Evolutionary conservation across 2,329 filamentous ascomycete species (phyloP).

Genomic region (Penicillium vulpinum): DNA sequence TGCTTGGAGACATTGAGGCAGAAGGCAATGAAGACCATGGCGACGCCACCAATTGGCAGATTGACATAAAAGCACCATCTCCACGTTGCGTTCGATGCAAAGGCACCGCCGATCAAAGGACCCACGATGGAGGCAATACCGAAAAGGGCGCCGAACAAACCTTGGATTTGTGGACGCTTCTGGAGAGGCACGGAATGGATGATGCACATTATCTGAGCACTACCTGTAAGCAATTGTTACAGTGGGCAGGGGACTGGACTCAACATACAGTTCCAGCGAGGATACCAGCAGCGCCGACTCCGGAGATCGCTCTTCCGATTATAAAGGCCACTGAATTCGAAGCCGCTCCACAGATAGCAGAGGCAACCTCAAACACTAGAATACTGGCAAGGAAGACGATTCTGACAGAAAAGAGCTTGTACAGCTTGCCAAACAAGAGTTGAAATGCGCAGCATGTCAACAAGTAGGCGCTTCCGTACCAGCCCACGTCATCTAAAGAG

Average conservation of each 20-base stretch:
- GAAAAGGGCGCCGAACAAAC: constrained; percentile 57
- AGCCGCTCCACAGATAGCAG: constrained; percentile 39
- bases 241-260: constrained; percentile 49
- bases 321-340: constrained; percentile 36
- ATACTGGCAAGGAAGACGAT: constrained; percentile 36
- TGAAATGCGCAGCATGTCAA: constrained; percentile 35
- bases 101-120: constrained; percentile 48
- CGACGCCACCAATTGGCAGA: constrained; percentile 43
- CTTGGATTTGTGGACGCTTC: constrained; percentile 49
- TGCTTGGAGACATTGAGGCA: background rate
- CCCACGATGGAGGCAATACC: constrained; percentile 53
- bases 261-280: constrained; percentile 29
- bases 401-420: constrained; percentile 39
- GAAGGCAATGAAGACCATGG: constrained; percentile 41
- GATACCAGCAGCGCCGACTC: constrained; percentile 40
- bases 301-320: constrained; percentile 39
- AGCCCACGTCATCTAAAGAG: constrained; percentile 56
- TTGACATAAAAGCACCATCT: constrained; percentile 50
- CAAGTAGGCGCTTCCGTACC: constrained; percentile 58
- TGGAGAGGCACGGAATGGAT: background rate
- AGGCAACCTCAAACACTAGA: constrained; percentile 32
- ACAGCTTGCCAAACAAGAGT: constrained; percentile 38
- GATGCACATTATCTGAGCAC: background rate
- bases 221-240: constrained; percentile 15
- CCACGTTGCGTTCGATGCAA: constrained; percentile 44